phyloP scores from a whole-genome alignment of 306 rosid genomes.

The Adenanthera pavonina region DNA sequence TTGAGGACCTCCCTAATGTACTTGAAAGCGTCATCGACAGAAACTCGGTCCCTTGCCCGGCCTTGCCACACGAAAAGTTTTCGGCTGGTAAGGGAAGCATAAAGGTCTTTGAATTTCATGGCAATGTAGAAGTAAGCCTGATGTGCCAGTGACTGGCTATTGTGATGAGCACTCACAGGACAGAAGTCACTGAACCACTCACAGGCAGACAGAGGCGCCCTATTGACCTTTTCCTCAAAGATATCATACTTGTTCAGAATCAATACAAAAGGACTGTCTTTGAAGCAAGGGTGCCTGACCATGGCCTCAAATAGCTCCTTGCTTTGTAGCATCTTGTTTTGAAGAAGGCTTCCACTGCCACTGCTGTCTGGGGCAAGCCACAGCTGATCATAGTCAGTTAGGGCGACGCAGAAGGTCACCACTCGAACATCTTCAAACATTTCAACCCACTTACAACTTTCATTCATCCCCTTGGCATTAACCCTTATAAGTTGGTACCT shows the following conservation, averaged over 20 bases:
- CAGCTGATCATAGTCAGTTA: conserved; percentile 85
- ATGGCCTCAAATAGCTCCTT: conserved; percentile 90
- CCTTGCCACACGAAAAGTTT: conserved; percentile 94
- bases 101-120: conserved; percentile 96
- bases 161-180: conserved; percentile 66
- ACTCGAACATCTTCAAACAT: conserved; percentile 98
- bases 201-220: conserved; percentile 61
- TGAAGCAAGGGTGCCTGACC: conserved; percentile 91
- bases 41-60: conserved; percentile 79
- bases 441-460: conserved; percentile 98
- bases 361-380: conserved; percentile 64
- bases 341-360: conserved; percentile 78
- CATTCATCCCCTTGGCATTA: conserved; percentile 91
- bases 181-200: conserved; percentile 90
- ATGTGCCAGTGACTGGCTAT: conserved; percentile 79
- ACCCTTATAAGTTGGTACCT: conserved; percentile 98
- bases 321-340: conserved; percentile 95
- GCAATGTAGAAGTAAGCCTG: conserved; percentile 95
- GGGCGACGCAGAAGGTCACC: conserved; percentile 77
- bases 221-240: conserved; percentile 77
- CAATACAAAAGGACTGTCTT: conserved; percentile 81
- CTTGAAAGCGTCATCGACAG: conserved; percentile 89
- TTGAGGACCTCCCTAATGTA: conserved; percentile 88
- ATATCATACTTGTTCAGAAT: conserved; percentile 89
- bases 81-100: conserved; percentile 65